phyloP scores from a whole-genome alignment of 208 protist genomes.

The Trypanosoma grayi region DNA sequence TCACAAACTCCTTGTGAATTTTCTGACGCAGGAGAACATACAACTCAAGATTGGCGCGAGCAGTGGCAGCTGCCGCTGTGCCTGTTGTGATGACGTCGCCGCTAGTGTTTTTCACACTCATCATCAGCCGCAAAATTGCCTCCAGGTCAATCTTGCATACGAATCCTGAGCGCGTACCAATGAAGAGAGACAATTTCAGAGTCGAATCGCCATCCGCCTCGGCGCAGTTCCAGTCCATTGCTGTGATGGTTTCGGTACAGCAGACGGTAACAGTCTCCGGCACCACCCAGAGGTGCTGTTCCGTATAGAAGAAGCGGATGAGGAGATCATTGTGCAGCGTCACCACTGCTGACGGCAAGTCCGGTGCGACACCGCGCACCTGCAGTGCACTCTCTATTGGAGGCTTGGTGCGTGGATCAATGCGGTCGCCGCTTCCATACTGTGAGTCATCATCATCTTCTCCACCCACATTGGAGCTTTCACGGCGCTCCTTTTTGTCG shows the following conservation, averaged over 20 bases:
- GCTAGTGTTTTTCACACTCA: background rate
- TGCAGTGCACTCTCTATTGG: conserved; percentile 33
- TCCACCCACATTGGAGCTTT: background rate
- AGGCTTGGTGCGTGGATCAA: conserved; percentile 13
- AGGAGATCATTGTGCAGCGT: conserved; percentile 62
- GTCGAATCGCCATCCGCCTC: conserved; percentile 2
- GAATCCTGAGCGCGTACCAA: conserved; percentile 23
- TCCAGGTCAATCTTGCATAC: conserved; percentile 24
- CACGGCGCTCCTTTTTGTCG: conserved; percentile 1
- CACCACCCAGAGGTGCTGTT: conserved; percentile 50
- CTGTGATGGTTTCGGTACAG: conserved; percentile 51
- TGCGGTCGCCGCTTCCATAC: background rate
- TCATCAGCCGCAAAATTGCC: conserved; percentile 13
- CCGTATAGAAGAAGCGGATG: conserved; percentile 60
- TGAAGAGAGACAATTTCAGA: conserved; percentile 12
- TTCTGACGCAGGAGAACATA: conserved; percentile 4
- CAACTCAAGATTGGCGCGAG: conserved; percentile 20
- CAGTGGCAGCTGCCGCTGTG: conserved; percentile 19
- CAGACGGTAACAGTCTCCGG: conserved; percentile 52
- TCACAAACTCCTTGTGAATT: conserved; percentile 27
- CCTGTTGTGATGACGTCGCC: conserved; percentile 21
- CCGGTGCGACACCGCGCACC: conserved; percentile 36
- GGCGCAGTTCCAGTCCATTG: conserved; percentile 50
- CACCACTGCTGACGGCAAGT: conserved; percentile 44
- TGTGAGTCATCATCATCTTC: conserved; percentile 15